These are phyloP conservation scores for Kwoniella newhampshirensis DNA, from an alignment of 768 basidiomycete genomes.

Conservation along the genomic window DNA sequence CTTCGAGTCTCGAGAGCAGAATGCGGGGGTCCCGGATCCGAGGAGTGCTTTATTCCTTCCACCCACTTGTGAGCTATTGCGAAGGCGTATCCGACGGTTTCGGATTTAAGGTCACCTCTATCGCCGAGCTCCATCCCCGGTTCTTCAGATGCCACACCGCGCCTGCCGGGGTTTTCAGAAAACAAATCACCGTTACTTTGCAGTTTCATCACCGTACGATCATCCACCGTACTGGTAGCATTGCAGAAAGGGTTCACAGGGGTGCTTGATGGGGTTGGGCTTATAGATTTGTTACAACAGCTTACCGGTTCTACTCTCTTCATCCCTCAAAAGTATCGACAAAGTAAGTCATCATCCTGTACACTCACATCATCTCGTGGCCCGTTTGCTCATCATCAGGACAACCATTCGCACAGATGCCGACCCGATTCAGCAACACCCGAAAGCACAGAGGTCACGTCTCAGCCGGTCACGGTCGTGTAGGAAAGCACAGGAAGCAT, in stretches of 20 bases:
- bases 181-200: too few species aligned
- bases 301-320: slow-evolving; percentile 12
- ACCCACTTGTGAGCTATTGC: neutral
- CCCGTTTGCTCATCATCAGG: neutral
- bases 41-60: neutral
- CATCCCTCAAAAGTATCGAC: slow-evolving; percentile 28
- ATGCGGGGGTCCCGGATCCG: neutral
- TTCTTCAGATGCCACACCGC: slow-evolving; percentile 2
- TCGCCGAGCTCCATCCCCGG: neutral
- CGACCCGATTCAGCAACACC: slow-evolving; percentile 93
- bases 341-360: slow-evolving; percentile 28
- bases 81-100: too few species aligned
- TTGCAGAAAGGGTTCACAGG: too few species aligned
- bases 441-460: slow-evolving; percentile 99
- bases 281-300: slow-evolving; percentile 15
- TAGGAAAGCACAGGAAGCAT: slow-evolving; percentile 99
- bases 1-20: neutral
- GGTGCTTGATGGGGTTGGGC: too few species aligned
- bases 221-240: too few species aligned
- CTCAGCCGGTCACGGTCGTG: slow-evolving; percentile 99
- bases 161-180: neutral
- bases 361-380: neutral
- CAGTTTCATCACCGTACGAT: too few species aligned
- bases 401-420: slow-evolving; percentile 62
- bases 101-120: neutral